Evolutionary conservation across 805 yeast species (phyloP).

Genomic region (Saccharomycopsis vini): DNA sequence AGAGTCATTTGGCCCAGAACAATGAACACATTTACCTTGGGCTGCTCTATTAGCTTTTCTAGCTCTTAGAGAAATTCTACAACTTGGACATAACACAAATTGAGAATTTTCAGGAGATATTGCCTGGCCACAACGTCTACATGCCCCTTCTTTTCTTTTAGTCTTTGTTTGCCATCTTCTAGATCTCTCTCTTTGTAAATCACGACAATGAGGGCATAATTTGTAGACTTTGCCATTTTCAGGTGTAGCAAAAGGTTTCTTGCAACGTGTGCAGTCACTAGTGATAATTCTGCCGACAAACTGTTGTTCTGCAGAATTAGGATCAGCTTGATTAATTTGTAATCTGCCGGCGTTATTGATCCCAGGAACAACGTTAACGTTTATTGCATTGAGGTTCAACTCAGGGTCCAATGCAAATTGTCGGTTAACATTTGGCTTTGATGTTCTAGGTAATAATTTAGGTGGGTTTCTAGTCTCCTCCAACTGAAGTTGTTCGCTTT

Average conservation of each 20-base stretch:
- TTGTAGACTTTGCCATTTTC: constrained; percentile 37
- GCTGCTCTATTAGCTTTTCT: constrained; percentile 52
- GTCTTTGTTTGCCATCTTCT: constrained; percentile 59
- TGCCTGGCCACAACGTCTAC: constrained; percentile 53
- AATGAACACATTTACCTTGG: constrained; percentile 60
- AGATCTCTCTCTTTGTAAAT: constrained; percentile 51
- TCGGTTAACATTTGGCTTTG: background rate
- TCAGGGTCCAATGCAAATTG: constrained; percentile 21
- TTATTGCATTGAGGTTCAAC: constrained; percentile 12
- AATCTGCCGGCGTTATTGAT: background rate
- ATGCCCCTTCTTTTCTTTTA: constrained; percentile 50
- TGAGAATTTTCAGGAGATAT: constrained; percentile 43
- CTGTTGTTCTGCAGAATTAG: background rate
- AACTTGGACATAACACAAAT: constrained; percentile 52
- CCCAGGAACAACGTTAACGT: background rate
- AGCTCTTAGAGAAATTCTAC: constrained; percentile 45
- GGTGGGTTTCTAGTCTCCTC: constrained; percentile 8
- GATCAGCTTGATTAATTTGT: background rate
- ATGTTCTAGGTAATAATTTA: background rate
- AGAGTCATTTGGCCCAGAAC: constrained; percentile 47
- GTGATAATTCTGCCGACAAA: background rate
- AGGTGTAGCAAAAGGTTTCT: constrained; percentile 45
- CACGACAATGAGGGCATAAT: constrained; percentile 57
- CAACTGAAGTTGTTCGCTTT: constrained; percentile 30
- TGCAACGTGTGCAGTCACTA: constrained; percentile 45